Evolutionary conservation across 371 early-diverging fungal species (phyloP).

Genomic region (Coemansia sp.): DNA sequence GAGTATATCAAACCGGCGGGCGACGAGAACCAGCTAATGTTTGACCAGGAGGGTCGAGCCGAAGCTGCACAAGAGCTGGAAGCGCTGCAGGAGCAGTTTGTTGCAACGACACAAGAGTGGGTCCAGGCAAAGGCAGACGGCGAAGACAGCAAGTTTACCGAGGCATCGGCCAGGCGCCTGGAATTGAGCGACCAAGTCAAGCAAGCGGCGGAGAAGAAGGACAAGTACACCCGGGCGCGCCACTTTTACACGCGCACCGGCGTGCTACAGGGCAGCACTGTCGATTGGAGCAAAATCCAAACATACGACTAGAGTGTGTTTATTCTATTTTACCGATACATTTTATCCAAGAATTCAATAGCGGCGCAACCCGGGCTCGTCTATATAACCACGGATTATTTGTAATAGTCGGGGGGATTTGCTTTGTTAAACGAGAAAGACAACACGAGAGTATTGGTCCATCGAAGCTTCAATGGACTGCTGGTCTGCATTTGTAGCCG

Average conservation of each 20-base stretch:
- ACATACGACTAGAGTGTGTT: not conserved
- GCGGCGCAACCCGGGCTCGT: no score
- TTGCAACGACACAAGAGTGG: slow-evolving; percentile 46
- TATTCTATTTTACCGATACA: not conserved
- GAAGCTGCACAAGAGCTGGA: slow-evolving; percentile 17
- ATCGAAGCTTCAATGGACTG: no score
- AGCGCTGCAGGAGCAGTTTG: slow-evolving; percentile 23
- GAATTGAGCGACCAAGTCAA: slow-evolving; percentile 40
- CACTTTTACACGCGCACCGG: slow-evolving; percentile 47
- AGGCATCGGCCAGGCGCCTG: slow-evolving; percentile 9
- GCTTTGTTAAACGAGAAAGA: no score
- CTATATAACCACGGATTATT: no score
- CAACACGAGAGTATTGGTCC: no score
- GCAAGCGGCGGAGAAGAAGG: slow-evolving; percentile 26
- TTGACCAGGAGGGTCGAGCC: slow-evolving; percentile 35
- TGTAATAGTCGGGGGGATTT: no score
- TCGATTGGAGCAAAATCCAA: slow-evolving; percentile 43
- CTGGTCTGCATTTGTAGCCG: no score
- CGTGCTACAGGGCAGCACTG: slow-evolving; percentile 19
- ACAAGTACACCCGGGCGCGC: slow-evolving; percentile 48
- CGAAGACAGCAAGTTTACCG: slow-evolving; percentile 28
- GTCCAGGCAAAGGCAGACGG: slow-evolving; percentile 31
- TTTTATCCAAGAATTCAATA: not conserved
- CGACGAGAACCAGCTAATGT: slow-evolving; percentile 51
- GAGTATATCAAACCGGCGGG: slow-evolving; percentile 42